Conservation (phyloP, 2,329 filamentous ascomycete species). For the Stagonosporopsis tanaceti region DNA sequence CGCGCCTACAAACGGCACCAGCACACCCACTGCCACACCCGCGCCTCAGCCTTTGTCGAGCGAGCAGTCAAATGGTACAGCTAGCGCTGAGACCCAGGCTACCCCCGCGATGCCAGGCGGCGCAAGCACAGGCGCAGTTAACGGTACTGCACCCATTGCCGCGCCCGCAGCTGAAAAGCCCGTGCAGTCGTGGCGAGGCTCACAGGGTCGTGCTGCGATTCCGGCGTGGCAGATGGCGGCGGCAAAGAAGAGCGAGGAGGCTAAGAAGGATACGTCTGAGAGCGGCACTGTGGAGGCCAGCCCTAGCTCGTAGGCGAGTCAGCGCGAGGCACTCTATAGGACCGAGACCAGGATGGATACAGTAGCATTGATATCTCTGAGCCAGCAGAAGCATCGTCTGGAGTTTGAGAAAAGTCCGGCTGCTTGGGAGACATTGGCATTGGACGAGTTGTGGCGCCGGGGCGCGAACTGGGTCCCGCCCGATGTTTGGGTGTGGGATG, state of each 20-base stretch:
- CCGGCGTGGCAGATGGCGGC: conserved; percentile 64
- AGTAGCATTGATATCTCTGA: no score
- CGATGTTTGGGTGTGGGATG: not conserved
- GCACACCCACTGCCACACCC: conserved; percentile 29
- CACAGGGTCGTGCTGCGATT: conserved; percentile 54
- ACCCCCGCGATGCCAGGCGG: conserved; percentile 24
- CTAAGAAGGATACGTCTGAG: conserved; percentile 54
- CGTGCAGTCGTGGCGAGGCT: conserved; percentile 22
- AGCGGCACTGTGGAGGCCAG: conserved; percentile 48
- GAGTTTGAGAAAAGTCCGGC: not conserved
- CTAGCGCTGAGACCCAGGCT: conserved; percentile 29
- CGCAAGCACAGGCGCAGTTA: conserved; percentile 18
- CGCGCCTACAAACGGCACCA: conserved; percentile 38
- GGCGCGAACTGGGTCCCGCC: not conserved
- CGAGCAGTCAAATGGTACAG: conserved; percentile 32
- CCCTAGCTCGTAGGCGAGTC: conserved; percentile 31
- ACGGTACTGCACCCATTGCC: conserved; percentile 20
- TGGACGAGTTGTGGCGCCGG: not conserved
- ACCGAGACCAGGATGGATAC: not conserved
- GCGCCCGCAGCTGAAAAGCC: conserved; percentile 42
- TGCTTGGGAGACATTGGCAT: not conserved
- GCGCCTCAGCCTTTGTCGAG: conserved; percentile 12
- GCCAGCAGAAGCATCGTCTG: no score
- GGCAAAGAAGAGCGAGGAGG: conserved; percentile 55
- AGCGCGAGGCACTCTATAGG: not conserved